Evolutionary conservation across 768 basidiomycete genomes (phyloP), one percentile per base, ranked within the genome.

Genomic region (Termitomyces sp.): DNA sequence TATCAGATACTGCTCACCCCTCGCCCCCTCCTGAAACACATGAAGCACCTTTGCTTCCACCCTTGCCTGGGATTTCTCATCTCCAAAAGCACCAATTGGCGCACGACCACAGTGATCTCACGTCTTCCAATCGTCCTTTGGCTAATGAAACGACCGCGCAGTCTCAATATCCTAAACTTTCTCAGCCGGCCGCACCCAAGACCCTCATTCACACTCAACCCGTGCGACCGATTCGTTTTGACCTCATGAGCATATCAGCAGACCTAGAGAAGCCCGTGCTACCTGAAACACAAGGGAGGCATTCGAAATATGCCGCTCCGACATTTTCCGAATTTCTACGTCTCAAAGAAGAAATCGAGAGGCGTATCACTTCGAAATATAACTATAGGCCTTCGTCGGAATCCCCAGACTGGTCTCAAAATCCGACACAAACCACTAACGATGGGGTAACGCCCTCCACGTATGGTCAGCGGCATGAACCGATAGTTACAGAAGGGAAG

Each of bases 311-410:
- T 36, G 6, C 30, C 27, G 57, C 56, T 15, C 45, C 36, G 37
- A 54, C 46, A 11, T 49, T 49, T 27, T 27, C 56, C 30, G 54
- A 58, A n/a, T 55, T 47, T 39, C 30, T 39, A 20, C 48, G 54
- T 4, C 42, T 20, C 11, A 4, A 15, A 6, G 6, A 59, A 34
- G 33, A 55, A 37, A 4, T 55, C 15, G 30, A 49, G 39, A 34
- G 49, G 11, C 48, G 39, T 22, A 22, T 49, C 24, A 31, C 41
- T 36, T 33, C 47, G 18, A 49, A 44, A 41, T 15, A 1, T 46
- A 30, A 16, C 13, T n/a, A 46, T 30, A 27, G 57, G 31, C 36
- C 24, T 27, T 18, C 36, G 7, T 2, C 34, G 4, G 11, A 18
- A 24, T n/a, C 13, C 24, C 8, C 20, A 15, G 1, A 34, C 22